phyloP scores from a whole-genome alignment of 139 green algal species.

The Monoraphidium neglectum region DNA sequence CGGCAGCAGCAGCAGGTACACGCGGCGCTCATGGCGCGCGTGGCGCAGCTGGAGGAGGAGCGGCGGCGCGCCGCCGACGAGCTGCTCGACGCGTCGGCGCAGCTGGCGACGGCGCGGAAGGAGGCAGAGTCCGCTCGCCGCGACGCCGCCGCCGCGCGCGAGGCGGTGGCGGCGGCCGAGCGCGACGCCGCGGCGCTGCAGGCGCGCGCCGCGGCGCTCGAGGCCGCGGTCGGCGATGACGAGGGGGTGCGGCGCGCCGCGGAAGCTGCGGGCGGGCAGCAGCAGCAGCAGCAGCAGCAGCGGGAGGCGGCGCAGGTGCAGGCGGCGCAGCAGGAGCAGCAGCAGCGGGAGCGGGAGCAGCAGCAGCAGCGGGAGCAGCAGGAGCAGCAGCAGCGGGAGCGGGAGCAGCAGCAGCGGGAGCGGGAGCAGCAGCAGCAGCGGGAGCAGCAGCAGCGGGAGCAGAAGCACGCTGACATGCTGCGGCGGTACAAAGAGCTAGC shows the following conservation, averaged over 20 bases:
- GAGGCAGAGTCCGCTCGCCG: not conserved
- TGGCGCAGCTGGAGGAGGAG: slow-evolving; percentile 16
- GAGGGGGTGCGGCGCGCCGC: slow-evolving; percentile 6
- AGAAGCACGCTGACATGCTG: slow-evolving; percentile 33
- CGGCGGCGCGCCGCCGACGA: slow-evolving; percentile 5
- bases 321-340: slow-evolving; percentile 3
- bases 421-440: not conserved
- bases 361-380: not conserved
- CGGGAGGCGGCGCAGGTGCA: too few species aligned
- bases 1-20: not conserved
- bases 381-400: not conserved
- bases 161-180: not conserved
- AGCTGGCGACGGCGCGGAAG: not conserved
- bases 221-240: too few species aligned
- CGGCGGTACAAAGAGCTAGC: slow-evolving; percentile 48
- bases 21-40: not conserved
- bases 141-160: not conserved
- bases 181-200: not conserved
- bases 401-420: not conserved
- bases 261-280: not conserved
- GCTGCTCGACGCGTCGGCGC: not conserved
- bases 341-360: slow-evolving; percentile 16
- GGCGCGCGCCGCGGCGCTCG: too few species aligned
- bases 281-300: slow-evolving; percentile 2
- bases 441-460: not conserved